Percentiles rank a stretch among this genome's conserved stretches.
Evolutionary conservation across 805 yeast genomes (phyloP).

Genomic region (Barnettozyma botsteinii): DNA sequence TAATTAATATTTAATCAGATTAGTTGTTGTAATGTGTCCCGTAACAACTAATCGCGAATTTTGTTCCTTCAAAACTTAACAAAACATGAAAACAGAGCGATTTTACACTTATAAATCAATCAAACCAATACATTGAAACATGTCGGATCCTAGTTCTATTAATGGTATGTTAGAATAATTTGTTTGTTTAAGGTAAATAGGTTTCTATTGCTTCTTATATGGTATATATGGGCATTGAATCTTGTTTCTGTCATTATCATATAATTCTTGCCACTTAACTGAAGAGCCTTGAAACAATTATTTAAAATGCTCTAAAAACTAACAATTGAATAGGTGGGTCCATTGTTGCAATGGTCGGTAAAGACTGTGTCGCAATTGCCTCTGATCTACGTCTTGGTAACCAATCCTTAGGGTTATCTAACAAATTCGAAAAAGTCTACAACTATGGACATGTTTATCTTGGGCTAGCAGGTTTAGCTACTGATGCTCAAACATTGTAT

Average conservation of each 20-base stretch:
- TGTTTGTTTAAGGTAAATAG: no score
- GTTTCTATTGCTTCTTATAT: no score
- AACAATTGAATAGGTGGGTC: constrained; percentile 61
- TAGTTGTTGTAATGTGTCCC: neutral
- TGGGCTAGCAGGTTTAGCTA: constrained; percentile 92
- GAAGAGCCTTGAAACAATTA: no score
- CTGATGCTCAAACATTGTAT: constrained; percentile 74
- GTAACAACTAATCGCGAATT: neutral
- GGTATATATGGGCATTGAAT: neutral
- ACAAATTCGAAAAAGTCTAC: constrained; percentile 89
- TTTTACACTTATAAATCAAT: neutral
- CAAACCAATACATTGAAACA: constrained; percentile 15
- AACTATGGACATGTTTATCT: constrained; percentile 79
- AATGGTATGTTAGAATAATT: constrained; percentile 44
- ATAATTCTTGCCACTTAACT: neutral
- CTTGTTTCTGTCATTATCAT: no score
- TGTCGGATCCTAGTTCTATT: constrained; percentile 77
- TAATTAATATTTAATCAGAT: no score
- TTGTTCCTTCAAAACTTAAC: neutral
- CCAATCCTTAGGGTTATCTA: constrained; percentile 88
- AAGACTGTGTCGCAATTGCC: constrained; percentile 97
- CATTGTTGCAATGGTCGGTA: constrained; percentile 98
- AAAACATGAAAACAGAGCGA: neutral
- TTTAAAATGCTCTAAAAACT: constrained; percentile 7
- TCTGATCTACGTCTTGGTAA: constrained; percentile 90